Base-by-base conservation (phyloP, 495 filamentous ascomycete species). In the Neurospora pannonica region DNA sequence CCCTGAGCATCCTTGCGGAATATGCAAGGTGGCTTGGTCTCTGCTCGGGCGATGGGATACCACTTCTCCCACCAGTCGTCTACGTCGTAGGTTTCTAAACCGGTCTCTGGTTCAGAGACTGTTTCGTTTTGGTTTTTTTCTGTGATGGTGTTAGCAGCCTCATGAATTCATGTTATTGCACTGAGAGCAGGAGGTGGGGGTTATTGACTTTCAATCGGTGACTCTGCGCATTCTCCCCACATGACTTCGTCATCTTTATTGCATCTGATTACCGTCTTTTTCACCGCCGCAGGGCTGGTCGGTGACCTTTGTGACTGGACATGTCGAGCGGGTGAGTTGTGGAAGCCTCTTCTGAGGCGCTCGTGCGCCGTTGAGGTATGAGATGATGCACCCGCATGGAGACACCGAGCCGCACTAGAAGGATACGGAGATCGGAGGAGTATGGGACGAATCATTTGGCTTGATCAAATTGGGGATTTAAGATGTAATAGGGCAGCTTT, bases 51-150 rank as follows among this genome's bases (percentile, higher is more conserved):
- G 40, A 36, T 34, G 74, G 84, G 13, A 75, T 72, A 10, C 37
- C 72, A n/a, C 5, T 74, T 72, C 78, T 83, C 37, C 84, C 80
- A 54, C 84, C 80, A 21, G 80, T 77, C 1, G 70, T 74, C 67
- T 15, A 72, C 10, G 74, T 90, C 83, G 74, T 89, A 89, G 60
- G 72, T 70, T 15, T 74, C 76, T 15, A 86, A 81, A 42, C 78
- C 46, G 80, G 31, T 74, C 60, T 39, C 85, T 79, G 2, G 75
- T 73, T 42, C 77, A 72, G 48, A 60, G 5, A 60, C 48, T 60
- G 48, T 70, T 83, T 81, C 74, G 85, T 82, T 28, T 86, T 78
- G n/a, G 87, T 86, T 71, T 87, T 86, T 31, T 74, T 89, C 90
- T 92, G 74, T 39, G 21, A 11, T 36, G 37, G 4, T n/a, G 70